Conservation (phyloP, 306 rosid genomes). For the Trifolium fragiferum region DNA sequence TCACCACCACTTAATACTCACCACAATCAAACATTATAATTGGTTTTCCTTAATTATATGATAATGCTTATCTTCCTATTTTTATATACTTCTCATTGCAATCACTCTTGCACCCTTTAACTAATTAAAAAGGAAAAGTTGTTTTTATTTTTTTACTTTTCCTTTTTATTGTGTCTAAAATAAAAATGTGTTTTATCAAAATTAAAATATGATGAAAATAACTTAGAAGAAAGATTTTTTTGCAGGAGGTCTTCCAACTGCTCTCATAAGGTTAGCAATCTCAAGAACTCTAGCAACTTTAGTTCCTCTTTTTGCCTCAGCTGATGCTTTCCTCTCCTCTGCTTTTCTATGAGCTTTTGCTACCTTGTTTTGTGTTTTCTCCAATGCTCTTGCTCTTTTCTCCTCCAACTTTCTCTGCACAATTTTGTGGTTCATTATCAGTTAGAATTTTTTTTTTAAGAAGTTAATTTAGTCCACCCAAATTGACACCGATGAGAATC, state of each 20-base stretch:
- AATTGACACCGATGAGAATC: too few species aligned
- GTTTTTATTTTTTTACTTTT: background rate
- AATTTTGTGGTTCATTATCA: background rate
- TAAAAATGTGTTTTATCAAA: background rate
- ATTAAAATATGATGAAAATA: conserved; percentile 3
- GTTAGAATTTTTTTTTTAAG: too few species aligned
- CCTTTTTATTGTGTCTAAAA: conserved; percentile 6
- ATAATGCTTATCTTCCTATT: conserved; percentile 13
- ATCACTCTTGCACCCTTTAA: conserved; percentile 41
- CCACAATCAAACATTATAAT: conserved; percentile 45
- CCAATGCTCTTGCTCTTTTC: conserved; percentile 85
- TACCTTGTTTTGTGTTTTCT: conserved; percentile 82
- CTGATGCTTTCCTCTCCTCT: conserved; percentile 91
- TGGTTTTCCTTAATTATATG: conserved; percentile 33
- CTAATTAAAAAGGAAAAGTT: conserved; percentile 38
- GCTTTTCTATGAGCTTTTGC: conserved; percentile 89
- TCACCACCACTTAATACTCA: conserved; percentile 13
- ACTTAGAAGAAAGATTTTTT: conserved; percentile 81
- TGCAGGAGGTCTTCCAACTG: conserved; percentile 89
- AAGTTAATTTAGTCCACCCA: too few species aligned
- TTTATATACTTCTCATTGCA: conserved; percentile 40
- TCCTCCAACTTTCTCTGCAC: conserved; percentile 93
- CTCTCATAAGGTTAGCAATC: conserved; percentile 80
- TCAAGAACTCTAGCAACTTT: conserved; percentile 83
- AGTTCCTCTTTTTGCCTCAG: conserved; percentile 91